These are phyloP conservation scores for Salix koriyanagi DNA, from an alignment of 345 rosid species.

Conservation along the genomic window DNA sequence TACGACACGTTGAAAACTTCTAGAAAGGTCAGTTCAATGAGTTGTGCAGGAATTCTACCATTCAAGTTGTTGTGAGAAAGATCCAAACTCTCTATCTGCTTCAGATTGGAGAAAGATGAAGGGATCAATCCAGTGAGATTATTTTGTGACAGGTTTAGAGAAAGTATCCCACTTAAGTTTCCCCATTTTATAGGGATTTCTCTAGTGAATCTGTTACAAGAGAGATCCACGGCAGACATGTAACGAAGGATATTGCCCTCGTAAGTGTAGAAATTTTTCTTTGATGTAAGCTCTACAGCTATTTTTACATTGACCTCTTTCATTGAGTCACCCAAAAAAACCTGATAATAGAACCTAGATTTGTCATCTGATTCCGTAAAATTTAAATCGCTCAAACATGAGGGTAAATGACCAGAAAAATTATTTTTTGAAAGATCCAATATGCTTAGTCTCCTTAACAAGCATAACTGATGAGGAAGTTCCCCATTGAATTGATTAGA, in stretches of 20 bases:
- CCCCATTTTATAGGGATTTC: background rate
- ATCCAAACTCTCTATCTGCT: slow-evolving; percentile 36
- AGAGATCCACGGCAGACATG: background rate
- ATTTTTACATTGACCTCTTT: background rate
- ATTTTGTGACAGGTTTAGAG: slow-evolving; percentile 38
- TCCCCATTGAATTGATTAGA: background rate
- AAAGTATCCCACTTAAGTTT: background rate
- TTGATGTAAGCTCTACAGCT: background rate
- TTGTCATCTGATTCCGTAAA: background rate
- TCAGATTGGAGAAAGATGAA: slow-evolving; percentile 13
- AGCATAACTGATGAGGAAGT: background rate
- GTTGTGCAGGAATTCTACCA: slow-evolving; percentile 18
- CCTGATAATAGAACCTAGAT: too few relatives aligned
- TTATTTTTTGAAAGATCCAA: background rate
- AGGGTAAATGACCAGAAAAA: slow-evolving; percentile 2
- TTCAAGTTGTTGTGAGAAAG: slow-evolving; percentile 27
- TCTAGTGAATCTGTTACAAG: background rate
- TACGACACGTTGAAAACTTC: slow-evolving; percentile 25
- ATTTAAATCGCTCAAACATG: slow-evolving; percentile 1
- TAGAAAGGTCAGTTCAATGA: slow-evolving; percentile 11
- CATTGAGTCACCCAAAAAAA: too few relatives aligned
- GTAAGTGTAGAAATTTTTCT: background rate
- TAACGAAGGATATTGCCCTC: background rate
- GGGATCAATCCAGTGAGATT: slow-evolving; percentile 24
- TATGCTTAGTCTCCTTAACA: background rate